Base-by-base conservation (phyloP, 2,329 filamentous ascomycete species). In the Stagonosporopsis rhizophila region DNA sequence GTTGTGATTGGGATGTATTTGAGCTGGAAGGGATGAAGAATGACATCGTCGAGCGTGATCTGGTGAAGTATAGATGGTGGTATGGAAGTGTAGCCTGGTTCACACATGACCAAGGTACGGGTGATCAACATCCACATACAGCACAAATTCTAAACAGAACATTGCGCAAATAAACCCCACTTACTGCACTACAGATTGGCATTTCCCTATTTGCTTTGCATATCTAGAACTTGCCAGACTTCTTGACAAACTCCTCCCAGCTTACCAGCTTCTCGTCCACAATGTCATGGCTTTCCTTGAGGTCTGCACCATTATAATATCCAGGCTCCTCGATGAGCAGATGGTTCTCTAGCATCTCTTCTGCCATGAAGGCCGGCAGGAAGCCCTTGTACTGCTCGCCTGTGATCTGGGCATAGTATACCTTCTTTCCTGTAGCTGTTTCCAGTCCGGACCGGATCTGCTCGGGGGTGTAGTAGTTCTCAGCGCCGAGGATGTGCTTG, bases 271-370 rank as follows among this genome's bases (percentile, higher is more conserved):
- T 45, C 12, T 45, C 54, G 25, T 57, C 37, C 9, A 61, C 25
- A 14, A 62, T 40, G 3, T 49, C 50, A 25, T 58, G 75, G 54
- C 75, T 78, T 57, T 76, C 73, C 3, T 79, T 73, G 41, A 82
- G 70, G 35, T 65, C 60, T 42, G 59, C 80, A 9, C 81, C 81
- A 5, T 78, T 79, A 64, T 79, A 86, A 60, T 86, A 86, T 0
- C 83, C 83, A 27, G 77, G 81, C 20, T 81, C 77, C 50, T 80
- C 75, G 55, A 86, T 69, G 42, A 86, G 73, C 37, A 79, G 70
- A 69, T 84, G 80, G 57, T 84, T 86, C 70, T 86, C 80, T 30
- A 81, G 71, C 66, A 85, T 53, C 67, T 86, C 84, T 53, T 82
- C 75, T 19, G 77, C 75, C 62, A 74, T 72, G 22, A 75, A 71